These are phyloP conservation scores for Chrysoporthe cubensis DNA, from an alignment of 2,329 filamentous ascomycete species.

Conservation along the genomic window DNA sequence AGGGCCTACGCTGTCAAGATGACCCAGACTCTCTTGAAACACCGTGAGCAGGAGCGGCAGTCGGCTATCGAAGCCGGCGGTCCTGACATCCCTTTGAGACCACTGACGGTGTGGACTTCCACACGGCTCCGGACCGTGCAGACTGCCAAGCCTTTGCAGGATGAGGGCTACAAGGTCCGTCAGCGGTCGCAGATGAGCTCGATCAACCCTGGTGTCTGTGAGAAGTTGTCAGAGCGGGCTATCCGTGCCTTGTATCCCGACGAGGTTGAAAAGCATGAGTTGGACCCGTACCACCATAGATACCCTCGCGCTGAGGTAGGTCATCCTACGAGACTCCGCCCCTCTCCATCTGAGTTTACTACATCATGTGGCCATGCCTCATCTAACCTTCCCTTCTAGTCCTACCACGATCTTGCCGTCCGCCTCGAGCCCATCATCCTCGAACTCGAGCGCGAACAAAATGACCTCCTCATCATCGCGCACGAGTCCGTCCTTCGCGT, in stretches of 20 bases:
- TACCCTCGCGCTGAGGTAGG: conserved; percentile 90
- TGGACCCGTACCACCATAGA: conserved; percentile 94
- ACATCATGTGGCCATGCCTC: background rate
- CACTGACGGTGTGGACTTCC: conserved; percentile 92
- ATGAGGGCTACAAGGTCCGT: conserved; percentile 80
- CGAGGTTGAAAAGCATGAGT: conserved; percentile 89
- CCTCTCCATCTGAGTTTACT: conserved; percentile 14
- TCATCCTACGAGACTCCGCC: background rate
- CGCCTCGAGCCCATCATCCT: conserved; percentile 97
- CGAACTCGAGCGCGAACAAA: conserved; percentile 94
- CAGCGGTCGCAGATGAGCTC: conserved; percentile 97
- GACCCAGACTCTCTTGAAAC: conserved; percentile 79
- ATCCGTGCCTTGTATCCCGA: conserved; percentile 85
- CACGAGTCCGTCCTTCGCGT: conserved; percentile 98
- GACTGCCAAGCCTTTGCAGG: conserved; percentile 80
- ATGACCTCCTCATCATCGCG: conserved; percentile 96
- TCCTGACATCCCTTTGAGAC: conserved; percentile 70
- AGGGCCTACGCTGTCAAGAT: conserved; percentile 81
- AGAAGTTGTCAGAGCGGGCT: conserved; percentile 83
- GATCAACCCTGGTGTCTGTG: conserved; percentile 93
- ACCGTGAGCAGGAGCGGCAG: conserved; percentile 80
- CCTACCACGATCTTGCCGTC: conserved; percentile 97
- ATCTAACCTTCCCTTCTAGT: conserved; percentile 54
- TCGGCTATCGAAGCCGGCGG: conserved; percentile 71
- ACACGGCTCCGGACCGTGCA: conserved; percentile 89